A percentile compares a stretch with the other conserved stretches of the same genome.
phyloP scores from a whole-genome alignment of 2,329 filamentous ascomycete genomes.

The Colletotrichum coccodes region DNA sequence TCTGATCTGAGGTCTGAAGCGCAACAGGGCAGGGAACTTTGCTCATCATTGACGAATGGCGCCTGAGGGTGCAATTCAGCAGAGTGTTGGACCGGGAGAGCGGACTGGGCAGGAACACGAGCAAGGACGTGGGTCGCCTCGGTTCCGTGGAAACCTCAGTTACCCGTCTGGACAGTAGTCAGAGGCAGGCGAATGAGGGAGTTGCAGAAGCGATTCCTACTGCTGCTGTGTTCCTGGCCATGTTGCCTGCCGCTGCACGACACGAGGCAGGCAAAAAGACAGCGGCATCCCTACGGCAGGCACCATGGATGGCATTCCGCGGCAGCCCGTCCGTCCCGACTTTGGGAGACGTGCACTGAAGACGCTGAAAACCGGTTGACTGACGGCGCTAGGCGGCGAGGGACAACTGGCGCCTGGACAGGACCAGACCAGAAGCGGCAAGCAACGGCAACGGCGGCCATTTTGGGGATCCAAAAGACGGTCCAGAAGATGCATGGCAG shows the following conservation, averaged over 20 bases:
- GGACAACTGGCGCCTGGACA: conserved; percentile 4
- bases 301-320: neutral
- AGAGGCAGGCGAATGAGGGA: neutral
- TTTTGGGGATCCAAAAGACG: neutral
- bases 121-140: neutral
- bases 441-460: neutral
- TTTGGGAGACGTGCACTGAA: conserved; percentile 8
- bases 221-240: neutral
- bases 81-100: neutral
- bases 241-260: neutral
- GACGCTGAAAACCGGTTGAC: neutral
- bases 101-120: neutral
- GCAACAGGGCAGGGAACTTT: conserved; percentile 23
- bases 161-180: too few relatives aligned
- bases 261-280: neutral
- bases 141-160: too few relatives aligned
- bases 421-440: neutral
- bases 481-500: neutral
- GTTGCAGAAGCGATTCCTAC: neutral
- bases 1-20: conserved; percentile 29
- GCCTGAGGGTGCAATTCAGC: conserved; percentile 2
- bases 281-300: neutral
- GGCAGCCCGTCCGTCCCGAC: conserved; percentile 8
- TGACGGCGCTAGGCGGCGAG: neutral
- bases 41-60: conserved; percentile 13